These are phyloP conservation scores for Blastobotrys terrestris DNA, from an alignment of 805 yeast species.

Conservation along the genomic window DNA sequence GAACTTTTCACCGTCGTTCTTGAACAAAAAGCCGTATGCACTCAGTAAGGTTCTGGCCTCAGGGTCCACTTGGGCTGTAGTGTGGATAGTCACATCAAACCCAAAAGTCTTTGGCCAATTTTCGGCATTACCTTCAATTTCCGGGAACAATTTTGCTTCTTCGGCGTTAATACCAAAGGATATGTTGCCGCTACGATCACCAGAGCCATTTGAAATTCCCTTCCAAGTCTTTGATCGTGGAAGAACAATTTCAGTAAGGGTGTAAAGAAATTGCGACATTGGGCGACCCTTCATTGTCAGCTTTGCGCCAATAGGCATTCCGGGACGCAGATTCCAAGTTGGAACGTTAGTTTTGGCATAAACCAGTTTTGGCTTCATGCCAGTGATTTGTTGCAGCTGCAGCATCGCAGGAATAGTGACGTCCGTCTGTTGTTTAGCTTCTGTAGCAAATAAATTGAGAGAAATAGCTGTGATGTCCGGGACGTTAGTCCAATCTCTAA, in stretches of 20 bases:
- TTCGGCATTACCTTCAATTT: conserved; percentile 84
- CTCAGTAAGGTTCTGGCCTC: conserved; percentile 84
- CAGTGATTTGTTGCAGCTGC: conserved; percentile 91
- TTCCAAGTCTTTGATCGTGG: conserved; percentile 86
- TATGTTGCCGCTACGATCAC: conserved; percentile 81
- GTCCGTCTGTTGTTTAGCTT: conserved; percentile 54
- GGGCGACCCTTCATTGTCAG: conserved; percentile 70
- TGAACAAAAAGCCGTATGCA: conserved; percentile 76
- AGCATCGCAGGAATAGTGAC: conserved; percentile 69
- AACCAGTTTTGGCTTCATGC: conserved; percentile 68
- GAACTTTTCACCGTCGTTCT: conserved; percentile 39
- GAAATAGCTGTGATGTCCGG: conserved; percentile 66
- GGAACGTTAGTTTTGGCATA: conserved; percentile 76
- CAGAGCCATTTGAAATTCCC: conserved; percentile 70
- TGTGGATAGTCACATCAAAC: conserved; percentile 75
- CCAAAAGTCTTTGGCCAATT: conserved; percentile 85
- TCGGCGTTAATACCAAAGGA: conserved; percentile 77
- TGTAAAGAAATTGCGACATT: conserved; percentile 77
- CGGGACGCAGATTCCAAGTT: conserved; percentile 79
- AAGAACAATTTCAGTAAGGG: conserved; percentile 84
- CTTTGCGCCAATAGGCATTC: conserved; percentile 88
- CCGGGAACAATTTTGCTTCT: conserved; percentile 82
- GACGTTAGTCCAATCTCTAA: conserved; percentile 60
- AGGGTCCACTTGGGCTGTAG: conserved; percentile 82
- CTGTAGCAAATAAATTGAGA: conserved; percentile 70